Base-by-base conservation (phyloP, 768 basidiomycete genomes). In the Gloeophyllum trabeum region DNA sequence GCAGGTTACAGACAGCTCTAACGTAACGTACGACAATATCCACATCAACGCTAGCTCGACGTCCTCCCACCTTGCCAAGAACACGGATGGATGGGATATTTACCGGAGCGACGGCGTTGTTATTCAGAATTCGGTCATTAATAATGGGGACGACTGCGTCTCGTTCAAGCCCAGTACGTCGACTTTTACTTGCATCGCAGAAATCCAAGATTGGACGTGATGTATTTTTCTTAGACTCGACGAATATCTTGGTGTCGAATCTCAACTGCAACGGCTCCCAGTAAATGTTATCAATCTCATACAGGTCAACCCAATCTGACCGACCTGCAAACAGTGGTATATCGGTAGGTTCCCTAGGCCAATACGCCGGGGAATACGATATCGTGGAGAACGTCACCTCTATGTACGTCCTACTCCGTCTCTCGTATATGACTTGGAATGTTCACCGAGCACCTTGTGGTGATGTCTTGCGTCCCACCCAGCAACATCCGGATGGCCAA, bases 61-160 rank as follows among this genome's bases (percentile, higher is more conserved):
- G 12, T 70, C 69, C 4, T 61, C 57, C 6, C 57, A 70, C 44
- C 46, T 42, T 0, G 63, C 71, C 2, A 54, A 59, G 20, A 76
- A 78, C 47, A 75, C 74, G 4, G 77, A 80, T 49, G 79, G 78
- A 4, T 78, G 76, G 76, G 71, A 80, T 49, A 69, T 75, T 26
- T 79, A 78, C 53, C 67, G 75, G 24, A 73, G 71, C 48, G 68
- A 75, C 48, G 61, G 55, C 41, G 67, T 77, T 23, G 53, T 57
- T 1, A 69, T 77, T 32, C 49, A 56, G 39, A 66, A 77, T 46
- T 73, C 72, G 1, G 58, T 65, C 26, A 73, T 76, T 40, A 65
- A 64, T 36, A 75, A 75, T 41, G 71, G 67, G 2, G 75, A 78
- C 44, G 75, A 76, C 48, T 78, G 74, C 50, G 78, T 82, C 13